These are phyloP conservation scores for Ogataea paraovalis DNA, from an alignment of 805 yeast genomes.

Conservation along the genomic window DNA sequence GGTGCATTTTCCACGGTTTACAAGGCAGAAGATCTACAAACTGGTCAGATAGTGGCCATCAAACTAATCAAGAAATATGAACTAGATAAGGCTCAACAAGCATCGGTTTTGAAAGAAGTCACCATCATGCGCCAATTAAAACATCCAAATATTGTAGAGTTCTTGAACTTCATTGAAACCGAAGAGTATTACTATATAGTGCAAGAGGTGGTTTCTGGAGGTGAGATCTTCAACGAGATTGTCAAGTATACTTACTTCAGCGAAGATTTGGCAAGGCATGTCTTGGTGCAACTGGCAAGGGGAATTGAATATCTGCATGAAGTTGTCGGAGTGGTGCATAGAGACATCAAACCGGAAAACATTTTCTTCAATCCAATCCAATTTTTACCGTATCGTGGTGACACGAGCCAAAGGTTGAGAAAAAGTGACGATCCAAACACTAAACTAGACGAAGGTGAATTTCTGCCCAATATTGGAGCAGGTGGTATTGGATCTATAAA, in stretches of 20 bases:
- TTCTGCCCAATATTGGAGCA: conserved; percentile 77
- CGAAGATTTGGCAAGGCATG: conserved; percentile 69
- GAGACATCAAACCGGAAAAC: conserved; percentile 83
- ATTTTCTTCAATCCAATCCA: conserved; percentile 61
- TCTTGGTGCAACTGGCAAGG: conserved; percentile 65
- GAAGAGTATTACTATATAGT: conserved; percentile 60
- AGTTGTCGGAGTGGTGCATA: conserved; percentile 72
- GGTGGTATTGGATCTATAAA: conserved; percentile 89
- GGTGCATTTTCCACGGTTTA: conserved; percentile 59
- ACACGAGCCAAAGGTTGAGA: conserved; percentile 28
- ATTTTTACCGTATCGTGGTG: conserved; percentile 36
- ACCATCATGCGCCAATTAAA: conserved; percentile 64
- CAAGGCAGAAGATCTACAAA: conserved; percentile 38
- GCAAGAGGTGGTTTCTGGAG: conserved; percentile 72
- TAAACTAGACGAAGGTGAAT: conserved; percentile 85
- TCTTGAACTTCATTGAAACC: conserved; percentile 64
- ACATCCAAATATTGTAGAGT: conserved; percentile 61
- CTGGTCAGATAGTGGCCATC: conserved; percentile 45
- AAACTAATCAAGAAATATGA: conserved; percentile 66
- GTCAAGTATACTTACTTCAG: conserved; percentile 73
- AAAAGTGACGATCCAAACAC: conserved; percentile 64
- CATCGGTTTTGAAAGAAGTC: conserved; percentile 76
- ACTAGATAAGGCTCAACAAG: conserved; percentile 56
- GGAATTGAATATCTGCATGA: conserved; percentile 69
- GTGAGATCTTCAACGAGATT: conserved; percentile 76